Evolutionary conservation across 2,329 filamentous ascomycete species (phyloP).

Genomic region (Alternaria tenuissima): DNA sequence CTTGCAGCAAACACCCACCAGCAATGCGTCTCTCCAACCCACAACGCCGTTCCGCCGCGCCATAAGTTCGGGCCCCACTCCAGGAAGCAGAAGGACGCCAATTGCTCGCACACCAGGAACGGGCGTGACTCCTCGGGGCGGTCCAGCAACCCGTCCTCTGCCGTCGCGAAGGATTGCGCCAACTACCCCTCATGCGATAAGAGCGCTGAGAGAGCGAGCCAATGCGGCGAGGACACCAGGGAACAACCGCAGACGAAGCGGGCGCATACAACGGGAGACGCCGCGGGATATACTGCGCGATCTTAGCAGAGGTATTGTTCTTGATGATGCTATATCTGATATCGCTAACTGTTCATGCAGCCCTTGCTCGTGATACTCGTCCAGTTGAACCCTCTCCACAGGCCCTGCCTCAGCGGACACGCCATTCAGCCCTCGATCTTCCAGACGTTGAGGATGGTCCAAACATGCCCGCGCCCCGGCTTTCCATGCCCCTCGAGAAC

Average conservation of each 20-base stretch:
- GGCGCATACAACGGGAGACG: constrained; percentile 61
- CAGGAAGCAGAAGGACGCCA: constrained; percentile 44
- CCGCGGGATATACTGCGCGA: constrained; percentile 63
- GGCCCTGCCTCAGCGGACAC: constrained; percentile 35
- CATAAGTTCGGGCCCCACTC: constrained; percentile 44
- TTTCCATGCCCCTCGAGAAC: constrained; percentile 54
- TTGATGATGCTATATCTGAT: background rate
- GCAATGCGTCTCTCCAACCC: constrained; percentile 25
- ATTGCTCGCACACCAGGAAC: constrained; percentile 47
- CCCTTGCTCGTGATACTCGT: constrained; percentile 59
- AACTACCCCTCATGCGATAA: constrained; percentile 64
- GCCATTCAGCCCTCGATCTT: constrained; percentile 51
- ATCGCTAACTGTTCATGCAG: constrained; percentile 37
- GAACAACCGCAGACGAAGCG: constrained; percentile 58
- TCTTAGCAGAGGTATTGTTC: constrained; percentile 58
- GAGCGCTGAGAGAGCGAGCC: constrained; percentile 62
- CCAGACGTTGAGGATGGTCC: constrained; percentile 59
- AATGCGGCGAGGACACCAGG: constrained; percentile 61
- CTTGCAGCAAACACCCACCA: constrained; percentile 36
- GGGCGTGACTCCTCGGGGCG: constrained; percentile 46
- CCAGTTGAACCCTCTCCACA: constrained; percentile 59
- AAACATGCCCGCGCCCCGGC: constrained; percentile 50
- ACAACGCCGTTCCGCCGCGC: constrained; percentile 49
- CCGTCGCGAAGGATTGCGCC: constrained; percentile 53
- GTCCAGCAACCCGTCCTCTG: constrained; percentile 43